phyloP scores from a whole-genome alignment of 2,329 filamentous ascomycete genomes.

The Aspergillus floridensis region DNA sequence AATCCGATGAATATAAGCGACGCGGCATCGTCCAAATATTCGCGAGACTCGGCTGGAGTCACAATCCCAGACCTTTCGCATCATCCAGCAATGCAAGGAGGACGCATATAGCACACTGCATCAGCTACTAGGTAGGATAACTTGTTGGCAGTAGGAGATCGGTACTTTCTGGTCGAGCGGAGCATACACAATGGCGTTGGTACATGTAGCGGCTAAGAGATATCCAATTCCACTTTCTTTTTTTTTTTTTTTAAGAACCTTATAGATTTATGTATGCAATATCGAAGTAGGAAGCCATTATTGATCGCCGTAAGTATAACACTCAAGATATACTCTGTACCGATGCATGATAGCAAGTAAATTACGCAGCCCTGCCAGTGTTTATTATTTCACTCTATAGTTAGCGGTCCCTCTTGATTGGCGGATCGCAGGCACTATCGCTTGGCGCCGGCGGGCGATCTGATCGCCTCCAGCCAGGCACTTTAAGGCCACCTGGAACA shows the following conservation, averaged over 20 bases:
- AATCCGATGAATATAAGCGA: constrained; percentile 35
- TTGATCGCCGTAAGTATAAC: not conserved
- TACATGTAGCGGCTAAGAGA: not conserved
- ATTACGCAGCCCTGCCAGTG: too few relatives aligned
- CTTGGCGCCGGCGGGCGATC: constrained; percentile 17
- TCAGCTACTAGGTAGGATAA: not conserved
- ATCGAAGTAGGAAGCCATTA: not conserved
- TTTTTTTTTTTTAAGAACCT: too few relatives aligned
- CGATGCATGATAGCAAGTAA: too few relatives aligned
- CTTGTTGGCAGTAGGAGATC: not conserved
- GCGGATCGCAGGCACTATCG: not conserved
- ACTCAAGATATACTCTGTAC: not conserved
- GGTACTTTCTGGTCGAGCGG: not conserved
- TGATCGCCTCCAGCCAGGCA: constrained; percentile 7
- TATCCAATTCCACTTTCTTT: too few relatives aligned
- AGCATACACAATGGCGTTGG: constrained; percentile 3
- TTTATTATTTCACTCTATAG: too few relatives aligned
- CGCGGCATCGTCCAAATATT: constrained; percentile 43
- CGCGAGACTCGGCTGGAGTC: constrained; percentile 38
- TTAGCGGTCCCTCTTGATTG: too few relatives aligned
- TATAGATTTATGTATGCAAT: not conserved
- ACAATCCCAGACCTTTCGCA: constrained; percentile 56
- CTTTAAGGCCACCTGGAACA: not conserved
- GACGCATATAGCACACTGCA: constrained; percentile 16
- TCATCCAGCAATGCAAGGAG: constrained; percentile 49